Conservation (phyloP, 345 rosid species). For the Clausena lansium region DNA sequence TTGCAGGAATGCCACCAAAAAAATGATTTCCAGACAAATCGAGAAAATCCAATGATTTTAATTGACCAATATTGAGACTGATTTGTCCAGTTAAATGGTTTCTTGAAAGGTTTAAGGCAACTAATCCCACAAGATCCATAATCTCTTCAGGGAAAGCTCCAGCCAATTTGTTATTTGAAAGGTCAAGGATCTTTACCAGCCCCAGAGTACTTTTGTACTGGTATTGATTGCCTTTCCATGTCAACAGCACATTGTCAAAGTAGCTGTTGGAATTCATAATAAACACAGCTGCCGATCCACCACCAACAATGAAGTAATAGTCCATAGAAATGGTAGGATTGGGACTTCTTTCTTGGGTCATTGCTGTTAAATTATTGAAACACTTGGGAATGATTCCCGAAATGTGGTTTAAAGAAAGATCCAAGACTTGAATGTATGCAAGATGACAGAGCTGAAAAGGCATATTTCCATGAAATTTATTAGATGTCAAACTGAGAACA, state of each 20-base stretch:
- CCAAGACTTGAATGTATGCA: slow-evolving; percentile 2
- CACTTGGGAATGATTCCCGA: slow-evolving; percentile 5
- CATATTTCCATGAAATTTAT: background rate
- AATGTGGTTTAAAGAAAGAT: slow-evolving; percentile 6
- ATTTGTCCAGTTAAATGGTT: slow-evolving; percentile 13
- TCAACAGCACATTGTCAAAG: background rate
- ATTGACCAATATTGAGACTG: slow-evolving; percentile 24
- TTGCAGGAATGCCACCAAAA: slow-evolving; percentile 31
- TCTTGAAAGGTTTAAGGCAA: slow-evolving; percentile 18
- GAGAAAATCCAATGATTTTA: slow-evolving; percentile 21
- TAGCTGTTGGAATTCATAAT: background rate
- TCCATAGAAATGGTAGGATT: background rate
- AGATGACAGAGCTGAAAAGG: background rate
- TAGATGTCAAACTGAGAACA: background rate
- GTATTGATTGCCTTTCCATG: slow-evolving; percentile 12
- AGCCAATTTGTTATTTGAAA: slow-evolving; percentile 27
- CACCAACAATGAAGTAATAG: background rate
- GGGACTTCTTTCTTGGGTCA: background rate
- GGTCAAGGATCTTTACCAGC: slow-evolving; percentile 11
- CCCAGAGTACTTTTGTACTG: slow-evolving; percentile 4
- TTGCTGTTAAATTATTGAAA: slow-evolving; percentile 3
- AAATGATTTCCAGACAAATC: slow-evolving; percentile 34
- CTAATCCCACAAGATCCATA: slow-evolving; percentile 12
- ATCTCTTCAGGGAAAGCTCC: slow-evolving; percentile 34
- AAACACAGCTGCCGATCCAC: background rate